Evolutionary conservation across 2,329 filamentous ascomycete species (phyloP).

Genomic region (Pestalotiopsis sp.): DNA sequence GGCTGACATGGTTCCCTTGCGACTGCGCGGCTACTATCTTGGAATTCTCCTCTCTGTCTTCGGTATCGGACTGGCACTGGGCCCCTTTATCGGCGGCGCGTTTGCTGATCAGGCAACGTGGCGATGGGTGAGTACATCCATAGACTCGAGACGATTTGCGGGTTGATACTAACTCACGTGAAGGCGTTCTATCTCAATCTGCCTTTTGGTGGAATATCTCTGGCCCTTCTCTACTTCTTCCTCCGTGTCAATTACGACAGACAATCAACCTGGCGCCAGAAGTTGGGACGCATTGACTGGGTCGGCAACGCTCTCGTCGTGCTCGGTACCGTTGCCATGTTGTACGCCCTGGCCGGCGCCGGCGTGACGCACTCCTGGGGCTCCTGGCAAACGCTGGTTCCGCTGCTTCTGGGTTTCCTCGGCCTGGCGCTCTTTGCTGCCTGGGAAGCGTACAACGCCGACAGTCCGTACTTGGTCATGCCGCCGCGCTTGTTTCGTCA

Average conservation of each 20-base stretch:
- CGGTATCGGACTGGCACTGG: neutral
- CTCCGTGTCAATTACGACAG: slow-evolving; percentile 22
- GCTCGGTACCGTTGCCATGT: slow-evolving; percentile 22
- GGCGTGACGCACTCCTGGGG: slow-evolving; percentile 17
- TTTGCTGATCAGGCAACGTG: slow-evolving; percentile 27
- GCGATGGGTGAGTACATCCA: slow-evolving; percentile 30
- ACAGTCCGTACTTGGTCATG: slow-evolving; percentile 25
- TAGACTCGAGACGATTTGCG: no score
- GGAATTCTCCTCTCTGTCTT: neutral
- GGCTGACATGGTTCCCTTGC: neutral
- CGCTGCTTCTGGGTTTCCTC: slow-evolving; percentile 15
- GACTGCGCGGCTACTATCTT: neutral
- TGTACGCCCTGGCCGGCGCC: slow-evolving; percentile 28
- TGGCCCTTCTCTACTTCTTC: slow-evolving; percentile 29
- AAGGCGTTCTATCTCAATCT: slow-evolving; percentile 38
- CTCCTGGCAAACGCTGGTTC: slow-evolving; percentile 17
- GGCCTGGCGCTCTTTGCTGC: neutral
- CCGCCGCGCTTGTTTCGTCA: slow-evolving; percentile 46
- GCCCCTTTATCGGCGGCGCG: slow-evolving; percentile 4
- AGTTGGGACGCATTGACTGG: slow-evolving; percentile 32
- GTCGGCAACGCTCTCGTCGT: slow-evolving; percentile 36
- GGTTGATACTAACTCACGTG: no score
- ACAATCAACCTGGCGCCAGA: neutral
- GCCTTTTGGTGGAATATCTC: slow-evolving; percentile 28
- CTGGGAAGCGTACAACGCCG: neutral